Conservation (phyloP, 192 early-diverging fungal species). For the Dissophora globulifera region DNA sequence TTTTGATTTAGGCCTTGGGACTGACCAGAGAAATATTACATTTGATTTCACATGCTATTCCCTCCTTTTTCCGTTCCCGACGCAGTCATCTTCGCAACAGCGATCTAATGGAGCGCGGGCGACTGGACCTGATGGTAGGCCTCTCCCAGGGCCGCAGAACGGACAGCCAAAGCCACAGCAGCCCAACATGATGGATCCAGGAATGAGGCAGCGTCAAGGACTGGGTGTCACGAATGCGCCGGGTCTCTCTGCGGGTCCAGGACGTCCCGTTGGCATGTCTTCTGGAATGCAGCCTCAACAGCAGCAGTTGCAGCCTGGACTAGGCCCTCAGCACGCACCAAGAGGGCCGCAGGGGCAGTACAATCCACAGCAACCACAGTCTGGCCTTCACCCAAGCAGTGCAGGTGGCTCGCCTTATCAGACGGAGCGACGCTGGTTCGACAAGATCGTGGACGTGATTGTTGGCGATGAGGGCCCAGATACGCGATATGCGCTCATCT, state of each 20-base stretch:
- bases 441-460: constrained; percentile 91
- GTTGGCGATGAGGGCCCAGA: constrained; percentile 92
- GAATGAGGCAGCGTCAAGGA: constrained; percentile 43
- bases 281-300: constrained; percentile 25
- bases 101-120: constrained; percentile 18
- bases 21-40: neutral
- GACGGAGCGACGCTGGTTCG: constrained; percentile 76
- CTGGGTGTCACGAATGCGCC: constrained; percentile 29
- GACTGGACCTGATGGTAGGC: constrained; percentile 26
- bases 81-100: constrained; percentile 28
- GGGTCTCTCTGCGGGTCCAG: constrained; percentile 19
- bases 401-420: constrained; percentile 15
- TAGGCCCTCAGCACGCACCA: constrained; percentile 14
- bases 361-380: constrained; percentile 1
- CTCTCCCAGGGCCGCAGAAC: constrained; percentile 20
- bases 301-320: constrained; percentile 6
- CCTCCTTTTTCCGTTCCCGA: neutral
- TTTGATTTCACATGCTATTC: neutral
- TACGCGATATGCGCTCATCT: constrained; percentile 94
- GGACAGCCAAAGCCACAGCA: constrained; percentile 27
- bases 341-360: constrained; percentile 29
- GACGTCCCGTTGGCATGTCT: constrained; percentile 19
- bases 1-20: too few species aligned
- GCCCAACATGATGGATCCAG: constrained; percentile 46
- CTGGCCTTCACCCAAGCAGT: constrained; percentile 11